A percentile compares a stretch with the other conserved stretches of the same genome.
These are phyloP conservation scores for Auxenochlorella pyrenoidosa DNA, from an alignment of 139 green algal genomes.

Conservation along the genomic window DNA sequence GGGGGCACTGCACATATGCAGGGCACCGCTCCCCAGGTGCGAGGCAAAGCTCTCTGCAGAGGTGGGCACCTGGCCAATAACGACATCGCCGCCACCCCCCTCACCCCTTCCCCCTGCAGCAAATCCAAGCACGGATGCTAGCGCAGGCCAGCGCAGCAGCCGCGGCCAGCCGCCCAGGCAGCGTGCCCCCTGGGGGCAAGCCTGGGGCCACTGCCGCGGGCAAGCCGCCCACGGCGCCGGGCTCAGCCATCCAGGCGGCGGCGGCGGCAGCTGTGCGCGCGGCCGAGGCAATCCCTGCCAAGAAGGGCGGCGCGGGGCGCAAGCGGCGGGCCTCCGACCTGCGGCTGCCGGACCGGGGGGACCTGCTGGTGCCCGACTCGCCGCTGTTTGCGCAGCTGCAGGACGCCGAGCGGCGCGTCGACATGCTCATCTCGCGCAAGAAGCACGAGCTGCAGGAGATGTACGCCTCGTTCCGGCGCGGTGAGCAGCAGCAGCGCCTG, in stretches of 20 bases:
- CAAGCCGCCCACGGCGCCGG: neutral
- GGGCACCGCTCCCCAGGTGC: too few species aligned
- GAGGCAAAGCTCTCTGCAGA: too few species aligned
- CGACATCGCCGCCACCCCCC: neutral
- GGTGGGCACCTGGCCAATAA: too few species aligned
- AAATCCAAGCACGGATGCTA: neutral
- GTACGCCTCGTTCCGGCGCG: conserved; percentile 20
- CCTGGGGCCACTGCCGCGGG: neutral
- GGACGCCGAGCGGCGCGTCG: conserved; percentile 72
- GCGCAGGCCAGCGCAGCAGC: neutral
- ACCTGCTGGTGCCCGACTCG: conserved; percentile 69
- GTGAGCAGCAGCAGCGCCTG: neutral
- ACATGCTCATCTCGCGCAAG: conserved; percentile 66
- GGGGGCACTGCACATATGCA: too few species aligned
- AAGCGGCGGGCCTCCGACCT: conserved; percentile 25
- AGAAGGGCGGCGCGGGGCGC: neutral
- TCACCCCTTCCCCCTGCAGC: neutral
- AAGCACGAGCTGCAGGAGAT: conserved; percentile 74
- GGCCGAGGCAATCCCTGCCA: neutral
- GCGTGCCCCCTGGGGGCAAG: neutral
- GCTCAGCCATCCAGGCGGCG: neutral
- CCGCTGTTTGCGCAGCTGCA: conserved; percentile 68
- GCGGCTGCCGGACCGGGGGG: conserved; percentile 24
- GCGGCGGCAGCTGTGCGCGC: neutral
- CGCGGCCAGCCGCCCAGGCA: neutral